Evolutionary conservation across 148 eudicot genomes (phyloP).

Genomic region (Camellia sinensis): DNA sequence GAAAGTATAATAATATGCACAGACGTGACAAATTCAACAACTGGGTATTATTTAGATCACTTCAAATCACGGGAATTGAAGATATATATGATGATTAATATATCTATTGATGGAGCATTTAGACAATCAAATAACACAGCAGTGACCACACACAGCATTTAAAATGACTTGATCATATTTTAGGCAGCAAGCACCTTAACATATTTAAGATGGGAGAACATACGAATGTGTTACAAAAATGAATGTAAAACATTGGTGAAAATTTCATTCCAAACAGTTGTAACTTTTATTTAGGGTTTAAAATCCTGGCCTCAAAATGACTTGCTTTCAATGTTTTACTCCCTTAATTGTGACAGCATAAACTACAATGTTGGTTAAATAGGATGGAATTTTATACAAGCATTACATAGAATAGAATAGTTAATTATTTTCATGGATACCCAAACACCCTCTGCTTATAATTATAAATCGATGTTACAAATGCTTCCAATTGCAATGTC

Average conservation of each 20-base stretch:
- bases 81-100: neutral
- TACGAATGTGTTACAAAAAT: no score
- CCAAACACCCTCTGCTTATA: neutral
- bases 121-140: neutral
- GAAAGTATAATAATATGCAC: neutral
- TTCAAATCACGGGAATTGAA: neutral
- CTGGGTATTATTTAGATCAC: neutral
- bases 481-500: no score
- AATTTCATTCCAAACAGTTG: no score
- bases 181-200: neutral
- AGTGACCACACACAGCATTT: neutral
- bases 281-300: no score
- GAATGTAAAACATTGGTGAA: no score
- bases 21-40: constrained; percentile 4
- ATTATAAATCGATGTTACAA: neutral
- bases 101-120: no score
- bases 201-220: neutral
- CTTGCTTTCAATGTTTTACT: neutral
- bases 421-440: neutral
- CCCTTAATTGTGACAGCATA: neutral
- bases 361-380: neutral
- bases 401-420: neutral
- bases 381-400: neutral
- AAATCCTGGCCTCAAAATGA: no score
- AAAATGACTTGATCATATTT: neutral